These are phyloP conservation scores for Fraxinus velutina DNA, from an alignment of 305 asterid species.

Conservation along the genomic window DNA sequence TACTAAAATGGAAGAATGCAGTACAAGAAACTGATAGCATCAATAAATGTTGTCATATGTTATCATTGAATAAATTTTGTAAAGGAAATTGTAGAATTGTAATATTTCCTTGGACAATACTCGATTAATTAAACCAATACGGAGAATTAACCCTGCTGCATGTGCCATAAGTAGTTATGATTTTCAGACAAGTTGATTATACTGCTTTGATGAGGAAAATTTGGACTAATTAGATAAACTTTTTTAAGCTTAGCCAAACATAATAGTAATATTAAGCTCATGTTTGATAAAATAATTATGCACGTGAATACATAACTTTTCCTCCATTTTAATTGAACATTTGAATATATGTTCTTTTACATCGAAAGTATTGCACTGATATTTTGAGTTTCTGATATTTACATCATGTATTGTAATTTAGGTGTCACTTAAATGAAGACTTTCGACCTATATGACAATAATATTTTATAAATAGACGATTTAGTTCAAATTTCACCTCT, in stretches of 20 bases:
- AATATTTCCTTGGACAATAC: background rate
- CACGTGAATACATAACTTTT: too few relatives aligned
- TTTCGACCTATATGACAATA: background rate
- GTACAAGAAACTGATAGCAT: background rate
- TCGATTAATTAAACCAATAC: background rate
- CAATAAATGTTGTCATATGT: conserved; percentile 16
- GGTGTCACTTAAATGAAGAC: background rate
- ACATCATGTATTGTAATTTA: background rate
- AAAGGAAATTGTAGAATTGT: background rate
- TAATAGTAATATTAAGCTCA: background rate
- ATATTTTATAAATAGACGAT: background rate
- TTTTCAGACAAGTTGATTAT: background rate
- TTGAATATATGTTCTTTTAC: too few relatives aligned
- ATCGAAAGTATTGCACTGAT: too few relatives aligned
- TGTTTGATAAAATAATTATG: background rate
- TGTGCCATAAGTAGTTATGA: background rate
- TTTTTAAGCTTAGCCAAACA: background rate
- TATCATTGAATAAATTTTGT: background rate
- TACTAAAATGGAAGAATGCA: background rate
- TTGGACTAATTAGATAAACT: background rate
- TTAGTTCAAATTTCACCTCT: background rate
- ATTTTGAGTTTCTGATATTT: background rate
- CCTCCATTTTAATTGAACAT: background rate
- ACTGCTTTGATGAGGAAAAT: background rate
- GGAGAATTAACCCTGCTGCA: background rate